Percentiles rank a stretch among this genome's conserved stretches.
These are phyloP conservation scores for Populus davidiana DNA, from an alignment of 345 rosid species.

Conservation along the genomic window DNA sequence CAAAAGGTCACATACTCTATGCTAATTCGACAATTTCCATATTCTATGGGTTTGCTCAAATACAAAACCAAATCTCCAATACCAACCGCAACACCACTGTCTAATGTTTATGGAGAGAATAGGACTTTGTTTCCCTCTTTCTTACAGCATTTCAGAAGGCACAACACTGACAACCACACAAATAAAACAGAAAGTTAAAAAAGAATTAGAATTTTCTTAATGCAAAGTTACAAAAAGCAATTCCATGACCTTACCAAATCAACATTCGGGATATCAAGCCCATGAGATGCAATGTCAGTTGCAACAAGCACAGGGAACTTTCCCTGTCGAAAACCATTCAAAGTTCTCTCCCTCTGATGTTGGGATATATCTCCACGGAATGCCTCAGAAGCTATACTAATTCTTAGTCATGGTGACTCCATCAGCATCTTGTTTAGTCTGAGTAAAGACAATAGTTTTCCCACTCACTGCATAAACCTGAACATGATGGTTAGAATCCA, in stretches of 20 bases:
- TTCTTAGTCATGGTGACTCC: constrained; percentile 84
- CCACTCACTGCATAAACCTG: constrained; percentile 98
- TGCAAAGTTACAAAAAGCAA: neutral
- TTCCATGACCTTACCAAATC: constrained; percentile 62
- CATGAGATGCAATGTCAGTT: constrained; percentile 96
- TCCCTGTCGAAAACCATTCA: constrained; percentile 88
- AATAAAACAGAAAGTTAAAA: neutral
- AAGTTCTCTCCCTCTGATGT: constrained; percentile 98
- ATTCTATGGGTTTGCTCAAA: too few relatives aligned
- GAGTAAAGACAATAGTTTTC: constrained; percentile 95
- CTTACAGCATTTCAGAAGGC: too few relatives aligned
- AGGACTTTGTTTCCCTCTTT: too few relatives aligned
- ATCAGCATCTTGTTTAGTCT: constrained; percentile 94
- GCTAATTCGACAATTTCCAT: too few relatives aligned
- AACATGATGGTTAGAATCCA: neutral
- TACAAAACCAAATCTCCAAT: too few relatives aligned
- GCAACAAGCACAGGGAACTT: constrained; percentile 97
- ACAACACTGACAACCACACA: neutral
- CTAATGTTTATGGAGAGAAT: too few relatives aligned
- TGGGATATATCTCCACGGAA: constrained; percentile 98
- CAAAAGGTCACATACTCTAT: too few relatives aligned
- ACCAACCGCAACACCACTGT: too few relatives aligned
- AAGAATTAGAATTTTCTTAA: neutral
- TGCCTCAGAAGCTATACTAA: constrained; percentile 88
- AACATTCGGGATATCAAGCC: constrained; percentile 96